phyloP scores from a whole-genome alignment of 2,329 filamentous ascomycete species.

The Colletotrichum somersetense region DNA sequence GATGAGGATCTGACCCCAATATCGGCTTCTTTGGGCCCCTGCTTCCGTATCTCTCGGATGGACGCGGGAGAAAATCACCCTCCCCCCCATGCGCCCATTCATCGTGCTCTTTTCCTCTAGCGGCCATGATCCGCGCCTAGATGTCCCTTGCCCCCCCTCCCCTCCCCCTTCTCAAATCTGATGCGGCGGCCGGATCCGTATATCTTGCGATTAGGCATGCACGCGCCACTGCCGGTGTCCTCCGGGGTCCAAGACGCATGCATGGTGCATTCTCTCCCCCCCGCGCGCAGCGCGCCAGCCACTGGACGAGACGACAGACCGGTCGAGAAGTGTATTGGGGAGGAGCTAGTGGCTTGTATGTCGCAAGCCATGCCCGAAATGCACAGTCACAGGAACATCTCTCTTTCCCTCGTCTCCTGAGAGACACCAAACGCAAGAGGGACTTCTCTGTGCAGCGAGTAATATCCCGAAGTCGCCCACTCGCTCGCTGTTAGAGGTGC shows the following conservation, averaged over 20 bases:
- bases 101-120: slow-evolving; percentile 1
- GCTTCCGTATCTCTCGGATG: slow-evolving; percentile 2
- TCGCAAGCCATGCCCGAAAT: slow-evolving; percentile 27
- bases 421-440: slow-evolving; percentile 16
- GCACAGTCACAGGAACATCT: slow-evolving; percentile 19
- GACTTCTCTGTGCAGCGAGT: neutral
- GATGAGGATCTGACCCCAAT: neutral
- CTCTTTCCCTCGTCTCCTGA: slow-evolving; percentile 1
- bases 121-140: slow-evolving; percentile 17
- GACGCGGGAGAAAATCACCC: slow-evolving; percentile 6
- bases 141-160: too few species aligned
- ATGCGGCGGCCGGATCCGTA: neutral
- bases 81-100: neutral
- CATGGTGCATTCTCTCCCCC: neutral
- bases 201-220: slow-evolving; percentile 23
- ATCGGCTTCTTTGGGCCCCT: neutral
- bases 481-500: neutral
- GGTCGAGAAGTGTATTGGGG: slow-evolving; percentile 36
- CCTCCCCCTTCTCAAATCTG: neutral
- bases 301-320: slow-evolving; percentile 10
- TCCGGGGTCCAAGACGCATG: neutral
- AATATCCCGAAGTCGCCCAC: neutral
- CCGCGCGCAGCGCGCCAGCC: neutral
- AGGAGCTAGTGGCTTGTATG: neutral
- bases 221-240: neutral